Evolutionary conservation across 108 stramenopile genomes (phyloP), one percentile per base, ranked within the genome.

Genomic region (Cyclotella sp.): DNA sequence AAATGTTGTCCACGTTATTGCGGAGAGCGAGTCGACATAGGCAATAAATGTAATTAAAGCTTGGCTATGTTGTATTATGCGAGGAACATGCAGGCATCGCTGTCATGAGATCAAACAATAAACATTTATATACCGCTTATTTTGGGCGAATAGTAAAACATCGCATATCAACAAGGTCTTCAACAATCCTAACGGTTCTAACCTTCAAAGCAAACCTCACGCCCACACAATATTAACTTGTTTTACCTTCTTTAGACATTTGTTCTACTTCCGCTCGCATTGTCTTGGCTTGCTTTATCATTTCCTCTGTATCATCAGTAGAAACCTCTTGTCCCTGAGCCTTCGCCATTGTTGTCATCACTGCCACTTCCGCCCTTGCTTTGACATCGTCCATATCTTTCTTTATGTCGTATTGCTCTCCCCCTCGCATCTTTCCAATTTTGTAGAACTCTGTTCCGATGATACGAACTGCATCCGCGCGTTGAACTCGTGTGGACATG

Each of bases 241-340:
- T 34, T 34, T 34, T 34, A 2, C 34, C 40, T 21, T 68, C 76
- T 19, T 60, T 44, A 5, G 55, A 57, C 67, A 60, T 68, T 40
- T 55, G 28, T 30, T 70, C 63, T 7, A 77, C 24, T 21, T 77
- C 77, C 16, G 77, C 77, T 39, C 77, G 67, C 80, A 81, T 81
- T 47, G 62, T 75, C 73, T 91, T 90, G 19, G 82, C 82, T 64
- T 89, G 90, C 75, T 82, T 81, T 49, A 95, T 95, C 83, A 95
- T 63, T 22, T 93, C 89, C 68, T 95, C 94, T 9, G 91, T 87
- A 82, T 95, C 92, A 70, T 88, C 75, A 45, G 88, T 85, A 28
- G 79, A 76, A 15, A 96, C 89, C 74, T 96, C 95, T 72, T 96
- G 95, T 26, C 95, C 95, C 68, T 96, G 95, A 16, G 93, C 93